Conservation (phyloP, 1,139 yeast genomes). For the Blastobotrys malaysiensis region DNA sequence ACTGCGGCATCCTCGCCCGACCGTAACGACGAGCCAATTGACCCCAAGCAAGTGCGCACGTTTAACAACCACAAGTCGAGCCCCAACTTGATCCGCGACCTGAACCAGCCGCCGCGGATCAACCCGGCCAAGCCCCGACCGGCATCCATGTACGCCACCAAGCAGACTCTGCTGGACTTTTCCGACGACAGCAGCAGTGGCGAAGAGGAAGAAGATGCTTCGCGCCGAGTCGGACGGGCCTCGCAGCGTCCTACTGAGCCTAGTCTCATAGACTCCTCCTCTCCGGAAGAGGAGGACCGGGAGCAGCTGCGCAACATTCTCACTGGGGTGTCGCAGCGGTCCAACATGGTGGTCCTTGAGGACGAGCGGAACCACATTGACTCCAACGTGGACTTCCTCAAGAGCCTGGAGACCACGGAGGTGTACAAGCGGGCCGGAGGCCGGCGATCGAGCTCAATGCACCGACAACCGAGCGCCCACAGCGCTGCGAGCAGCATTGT, state of each 20-base stretch:
- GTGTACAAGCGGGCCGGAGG: neutral
- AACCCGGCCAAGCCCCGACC: slow-evolving; percentile 7
- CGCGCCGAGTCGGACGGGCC: neutral
- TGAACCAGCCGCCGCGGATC: neutral
- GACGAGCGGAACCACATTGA: slow-evolving; percentile 34
- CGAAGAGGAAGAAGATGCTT: neutral
- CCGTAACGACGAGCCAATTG: neutral
- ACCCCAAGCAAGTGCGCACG: neutral
- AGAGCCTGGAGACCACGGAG: slow-evolving; percentile 36
- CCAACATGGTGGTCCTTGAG: slow-evolving; percentile 33
- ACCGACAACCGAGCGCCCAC: slow-evolving; percentile 3
- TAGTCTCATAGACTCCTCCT: slow-evolving; percentile 16
- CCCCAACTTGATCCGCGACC: neutral
- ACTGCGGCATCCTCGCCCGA: neutral
- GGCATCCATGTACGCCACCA: slow-evolving; percentile 16
- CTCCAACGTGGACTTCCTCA: slow-evolving; percentile 55
- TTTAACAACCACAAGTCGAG: neutral
- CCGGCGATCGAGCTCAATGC: slow-evolving; percentile 5
- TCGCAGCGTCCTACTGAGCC: neutral
- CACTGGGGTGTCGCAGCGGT: slow-evolving; percentile 33
- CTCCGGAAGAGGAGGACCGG: slow-evolving; percentile 23
- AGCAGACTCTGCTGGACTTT: slow-evolving; percentile 3
- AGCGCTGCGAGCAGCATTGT: neutral
- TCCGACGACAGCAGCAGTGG: neutral
- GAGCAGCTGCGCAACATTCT: slow-evolving; percentile 32